Evolutionary conservation across 108 stramenopile genomes (phyloP).

Genomic region (Fistulifera solaris): DNA sequence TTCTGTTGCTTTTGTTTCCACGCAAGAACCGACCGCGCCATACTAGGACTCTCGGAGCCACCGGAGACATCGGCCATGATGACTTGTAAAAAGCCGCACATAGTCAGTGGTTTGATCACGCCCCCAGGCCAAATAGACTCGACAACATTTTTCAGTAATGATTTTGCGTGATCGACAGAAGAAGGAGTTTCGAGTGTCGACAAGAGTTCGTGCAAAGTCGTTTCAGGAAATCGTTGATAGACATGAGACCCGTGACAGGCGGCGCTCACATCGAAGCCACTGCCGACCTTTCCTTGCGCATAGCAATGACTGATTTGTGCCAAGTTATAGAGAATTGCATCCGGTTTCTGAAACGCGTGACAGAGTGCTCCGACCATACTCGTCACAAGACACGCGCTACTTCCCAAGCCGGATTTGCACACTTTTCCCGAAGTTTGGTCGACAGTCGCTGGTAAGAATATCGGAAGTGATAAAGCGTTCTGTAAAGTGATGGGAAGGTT

Average conservation of each 20-base stretch:
- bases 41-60: slow-evolving; percentile 89
- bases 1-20: slow-evolving; percentile 58
- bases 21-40: slow-evolving; percentile 79
- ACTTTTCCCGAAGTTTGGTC: slow-evolving; percentile 26
- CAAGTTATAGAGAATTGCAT: slow-evolving; percentile 66
- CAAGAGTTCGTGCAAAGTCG: slow-evolving; percentile 48
- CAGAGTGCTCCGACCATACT: slow-evolving; percentile 78
- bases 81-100: slow-evolving; percentile 60
- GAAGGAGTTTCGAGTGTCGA: slow-evolving; percentile 26
- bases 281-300: slow-evolving; percentile 96
- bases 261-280: slow-evolving; percentile 91
- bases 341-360: neutral
- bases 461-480: slow-evolving; percentile 51
- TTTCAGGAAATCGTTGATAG: slow-evolving; percentile 74
- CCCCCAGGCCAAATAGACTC: slow-evolving; percentile 46
- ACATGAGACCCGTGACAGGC: slow-evolving; percentile 86
- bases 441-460: slow-evolving; percentile 55
- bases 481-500: slow-evolving; percentile 41
- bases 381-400: slow-evolving; percentile 85
- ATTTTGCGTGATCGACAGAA: neutral
- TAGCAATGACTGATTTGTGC: slow-evolving; percentile 89
- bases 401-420: slow-evolving; percentile 91
- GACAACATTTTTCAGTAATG: slow-evolving; percentile 2
- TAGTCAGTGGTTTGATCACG: slow-evolving; percentile 29
- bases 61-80: slow-evolving; percentile 92